A percentile compares a stretch with the other conserved stretches of the same genome.
These are phyloP conservation scores for Trypanosoma grayi DNA, from an alignment of 208 protist species.

Conservation along the genomic window DNA sequence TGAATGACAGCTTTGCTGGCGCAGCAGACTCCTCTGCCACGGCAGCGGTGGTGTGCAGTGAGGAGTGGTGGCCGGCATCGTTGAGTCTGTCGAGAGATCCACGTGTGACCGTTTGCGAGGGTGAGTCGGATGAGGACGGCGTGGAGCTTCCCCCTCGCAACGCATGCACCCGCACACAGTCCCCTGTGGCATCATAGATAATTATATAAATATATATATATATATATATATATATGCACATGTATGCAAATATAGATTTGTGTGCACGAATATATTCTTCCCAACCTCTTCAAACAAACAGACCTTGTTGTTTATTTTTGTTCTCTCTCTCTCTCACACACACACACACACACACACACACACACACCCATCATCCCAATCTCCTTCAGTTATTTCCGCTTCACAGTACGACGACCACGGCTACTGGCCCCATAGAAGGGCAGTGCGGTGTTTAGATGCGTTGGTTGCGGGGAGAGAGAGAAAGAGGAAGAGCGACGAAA, in stretches of 20 bases:
- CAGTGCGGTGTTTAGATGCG: too few relatives aligned
- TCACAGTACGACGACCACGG: too few relatives aligned
- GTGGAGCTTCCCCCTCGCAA: slow-evolving; percentile 7
- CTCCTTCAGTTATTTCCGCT: too few relatives aligned
- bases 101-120: not conserved
- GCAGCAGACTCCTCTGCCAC: slow-evolving; percentile 8
- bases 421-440: too few relatives aligned
- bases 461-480: too few relatives aligned
- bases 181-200: slow-evolving; percentile 26
- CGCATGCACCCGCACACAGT: slow-evolving; percentile 29
- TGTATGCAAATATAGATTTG: not conserved
- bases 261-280: not conserved
- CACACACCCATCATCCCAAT: too few relatives aligned
- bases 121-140: not conserved
- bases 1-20: slow-evolving; percentile 38
- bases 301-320: too few relatives aligned
- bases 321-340: too few relatives aligned
- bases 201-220: not conserved
- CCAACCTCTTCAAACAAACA: too few relatives aligned
- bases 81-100: not conserved
- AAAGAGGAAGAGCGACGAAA: too few relatives aligned
- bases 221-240: not conserved
- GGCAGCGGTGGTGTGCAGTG: not conserved
- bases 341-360: too few relatives aligned
- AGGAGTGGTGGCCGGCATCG: not conserved